Conservation (phyloP, 1,284 basidiomycete genomes). For the Papiliotrema nemorosa region DNA sequence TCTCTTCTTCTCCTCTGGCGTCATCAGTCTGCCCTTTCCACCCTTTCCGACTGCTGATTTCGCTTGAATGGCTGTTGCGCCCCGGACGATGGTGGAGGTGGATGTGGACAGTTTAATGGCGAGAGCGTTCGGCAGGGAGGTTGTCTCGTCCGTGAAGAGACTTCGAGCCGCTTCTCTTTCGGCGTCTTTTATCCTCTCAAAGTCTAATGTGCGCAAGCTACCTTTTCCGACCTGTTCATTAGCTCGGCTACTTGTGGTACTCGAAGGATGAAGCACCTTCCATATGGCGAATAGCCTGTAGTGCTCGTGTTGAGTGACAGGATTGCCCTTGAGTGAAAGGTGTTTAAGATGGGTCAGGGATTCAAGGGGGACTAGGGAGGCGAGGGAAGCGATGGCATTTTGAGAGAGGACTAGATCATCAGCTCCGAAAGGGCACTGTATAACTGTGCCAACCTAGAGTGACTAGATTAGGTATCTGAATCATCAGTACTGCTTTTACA, state of each 20-base stretch:
- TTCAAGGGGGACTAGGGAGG: conserved; percentile 74
- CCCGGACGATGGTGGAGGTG: conserved; percentile 63
- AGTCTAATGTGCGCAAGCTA: conserved; percentile 87
- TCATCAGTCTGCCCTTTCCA: conserved; percentile 69
- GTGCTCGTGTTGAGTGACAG: conserved; percentile 87
- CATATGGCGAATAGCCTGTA: conserved; percentile 81
- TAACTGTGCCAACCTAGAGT: conserved; percentile 38
- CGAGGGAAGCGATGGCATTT: conserved; percentile 67
- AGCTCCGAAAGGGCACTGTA: neutral
- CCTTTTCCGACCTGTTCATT: conserved; percentile 42
- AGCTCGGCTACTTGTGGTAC: neutral
- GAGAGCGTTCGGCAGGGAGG: conserved; percentile 69
- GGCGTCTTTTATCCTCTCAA: conserved; percentile 89
- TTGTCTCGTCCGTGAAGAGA: conserved; percentile 70
- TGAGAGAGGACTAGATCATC: conserved; percentile 37
- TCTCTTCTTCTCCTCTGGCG: conserved; percentile 83
- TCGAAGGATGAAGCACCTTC: conserved; percentile 56
- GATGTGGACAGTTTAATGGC: conserved; percentile 72
- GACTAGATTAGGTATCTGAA: conserved; percentile 48
- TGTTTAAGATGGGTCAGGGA: conserved; percentile 75
- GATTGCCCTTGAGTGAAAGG: conserved; percentile 82
- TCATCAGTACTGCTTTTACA: conserved; percentile 3
- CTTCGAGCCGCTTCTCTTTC: conserved; percentile 70
- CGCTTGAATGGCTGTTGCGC: conserved; percentile 47
- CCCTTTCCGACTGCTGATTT: conserved; percentile 23